Evolutionary conservation across 2,329 filamentous ascomycete species (phyloP), one percentile per base, ranked within the genome.

Genomic region (Xylariales sp.): DNA sequence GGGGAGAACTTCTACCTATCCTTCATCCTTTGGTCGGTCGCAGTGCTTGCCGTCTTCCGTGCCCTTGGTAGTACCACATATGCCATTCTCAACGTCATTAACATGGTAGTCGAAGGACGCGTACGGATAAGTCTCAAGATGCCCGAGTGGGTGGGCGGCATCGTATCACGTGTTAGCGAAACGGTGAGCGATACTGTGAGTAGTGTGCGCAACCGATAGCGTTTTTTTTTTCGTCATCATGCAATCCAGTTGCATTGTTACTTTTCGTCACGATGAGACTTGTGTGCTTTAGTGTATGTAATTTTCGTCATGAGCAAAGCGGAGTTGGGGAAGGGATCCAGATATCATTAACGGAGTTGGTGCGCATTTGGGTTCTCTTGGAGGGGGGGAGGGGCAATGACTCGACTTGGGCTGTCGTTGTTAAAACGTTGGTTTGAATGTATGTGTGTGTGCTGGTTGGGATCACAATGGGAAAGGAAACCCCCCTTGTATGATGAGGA

Each of bases 21-120:
- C 43, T 96, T 98, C 81, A 93, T 99, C 77, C 86, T 99, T 28
- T 99, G 96, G 96, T 84, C 88, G 36, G 96, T 99, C 14, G 96
- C 96, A 0, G 86, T 87, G 0, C 82, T 99, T 32, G 96, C 97
- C 1, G 83, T 96, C 6, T 97, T 99, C 85, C 89, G 96, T 71
- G 94, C 93, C 0, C 79, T 97, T 1, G 96, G 96, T 0, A 91
- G 87, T 9, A 90, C 90, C 0, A 88, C 93, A 0, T 99, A 97
- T 81, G 90, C 93, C 2, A 80, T 97, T 67, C 90, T 98, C 76
- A 95, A 97, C 77, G 83, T 90, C 41, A 82, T 99, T 63, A 95
- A 97, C 77, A 91, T 90, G 76, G 84, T 97, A 45, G 93, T 96
- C 45, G 95, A 99, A 80, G 95, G 94, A 0, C 89, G 93, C 73